These are phyloP conservation scores for Epichloe brachyelytri DNA, from an alignment of 2,329 filamentous ascomycete species.

Conservation along the genomic window DNA sequence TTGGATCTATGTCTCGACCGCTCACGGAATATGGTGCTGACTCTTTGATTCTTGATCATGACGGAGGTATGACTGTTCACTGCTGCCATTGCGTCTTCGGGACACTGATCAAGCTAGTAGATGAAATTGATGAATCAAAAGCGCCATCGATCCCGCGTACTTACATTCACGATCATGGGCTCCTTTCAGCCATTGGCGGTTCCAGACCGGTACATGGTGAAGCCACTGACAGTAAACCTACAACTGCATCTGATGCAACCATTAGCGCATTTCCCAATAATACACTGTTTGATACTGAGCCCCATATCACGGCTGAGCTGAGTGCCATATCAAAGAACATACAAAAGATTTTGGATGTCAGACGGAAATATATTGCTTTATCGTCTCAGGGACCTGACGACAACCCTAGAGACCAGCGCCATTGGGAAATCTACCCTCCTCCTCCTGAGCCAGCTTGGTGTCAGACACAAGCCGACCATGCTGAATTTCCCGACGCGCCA, in stretches of 20 bases:
- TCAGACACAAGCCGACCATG: slow-evolving; percentile 15
- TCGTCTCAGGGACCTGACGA: slow-evolving; percentile 72
- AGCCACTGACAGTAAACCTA: slow-evolving; percentile 13
- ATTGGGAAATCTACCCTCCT: slow-evolving; percentile 82
- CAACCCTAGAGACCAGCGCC: slow-evolving; percentile 74
- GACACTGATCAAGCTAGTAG: slow-evolving; percentile 6
- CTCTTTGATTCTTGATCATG: slow-evolving; percentile 20
- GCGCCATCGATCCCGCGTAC: not conserved
- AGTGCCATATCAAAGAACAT: slow-evolving; percentile 81
- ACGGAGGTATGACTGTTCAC: slow-evolving; percentile 11
- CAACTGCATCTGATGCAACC: slow-evolving; percentile 39
- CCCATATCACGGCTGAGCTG: slow-evolving; percentile 72
- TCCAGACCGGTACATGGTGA: slow-evolving; percentile 27
- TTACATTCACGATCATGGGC: not conserved
- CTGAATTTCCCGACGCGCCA: slow-evolving; percentile 7
- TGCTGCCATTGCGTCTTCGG: not conserved
- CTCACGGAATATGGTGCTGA: slow-evolving; percentile 24
- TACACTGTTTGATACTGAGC: slow-evolving; percentile 59
- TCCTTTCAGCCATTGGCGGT: not conserved
- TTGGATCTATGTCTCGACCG: slow-evolving; percentile 22
- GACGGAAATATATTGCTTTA: slow-evolving; percentile 77
- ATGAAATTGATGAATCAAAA: slow-evolving; percentile 6
- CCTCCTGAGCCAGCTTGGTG: slow-evolving; percentile 83
- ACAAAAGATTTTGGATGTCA: slow-evolving; percentile 73
- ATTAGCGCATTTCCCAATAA: slow-evolving; percentile 44